Evolutionary conservation across 1,284 basidiomycete species (phyloP), one percentile per base, ranked within the genome.

Genomic region (Ustanciosporium gigantosporum): DNA sequence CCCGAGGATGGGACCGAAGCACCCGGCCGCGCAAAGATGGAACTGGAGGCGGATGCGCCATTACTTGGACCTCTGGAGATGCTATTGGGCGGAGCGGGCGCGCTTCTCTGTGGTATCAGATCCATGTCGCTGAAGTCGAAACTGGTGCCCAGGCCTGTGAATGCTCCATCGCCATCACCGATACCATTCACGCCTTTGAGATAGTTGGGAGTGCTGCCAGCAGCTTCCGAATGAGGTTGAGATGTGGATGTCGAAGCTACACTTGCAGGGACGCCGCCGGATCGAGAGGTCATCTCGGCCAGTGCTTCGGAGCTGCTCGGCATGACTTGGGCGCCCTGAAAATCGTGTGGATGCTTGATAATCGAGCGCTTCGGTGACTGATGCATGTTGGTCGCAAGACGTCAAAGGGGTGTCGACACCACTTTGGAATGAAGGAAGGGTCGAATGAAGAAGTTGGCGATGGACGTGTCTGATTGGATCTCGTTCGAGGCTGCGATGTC

Each of bases 341-440:
- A 73, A 32, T 70, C 60, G 38, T 73, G 70, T 24, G 70, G 70
- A 31, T 73, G 70, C 35, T 61, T 62, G 52, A 73, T 73, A 40
- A 70, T 51, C 35, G 70, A 73, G 13, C 68, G 39, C 48, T 70
- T 56, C 3, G 68, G 65, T 29, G 65, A 67, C 45, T 53, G 65
- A 19, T 65, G 60, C 60, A 65, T 65, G 42, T 19, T 43, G 39
- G 22, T 9, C n/a, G 9, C 27, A n/a, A 29, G 27, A 29, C 27
- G 27, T n/a, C n/a, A n/a, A n/a, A n/a, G n/a, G n/a, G n/a, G n/a
- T n/a, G n/a, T n/a, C n/a, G n/a, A n/a, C n/a, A n/a, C n/a, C n/a
- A n/a, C n/a, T n/a, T n/a, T n/a, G n/a, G n/a, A n/a, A n/a, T n/a
- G n/a, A n/a, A n/a, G n/a, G n/a, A n/a, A n/a, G n/a, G n/a, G n/a